Conservation (phyloP, 176 grass and related monocot species). For the Musa itinerans region DNA sequence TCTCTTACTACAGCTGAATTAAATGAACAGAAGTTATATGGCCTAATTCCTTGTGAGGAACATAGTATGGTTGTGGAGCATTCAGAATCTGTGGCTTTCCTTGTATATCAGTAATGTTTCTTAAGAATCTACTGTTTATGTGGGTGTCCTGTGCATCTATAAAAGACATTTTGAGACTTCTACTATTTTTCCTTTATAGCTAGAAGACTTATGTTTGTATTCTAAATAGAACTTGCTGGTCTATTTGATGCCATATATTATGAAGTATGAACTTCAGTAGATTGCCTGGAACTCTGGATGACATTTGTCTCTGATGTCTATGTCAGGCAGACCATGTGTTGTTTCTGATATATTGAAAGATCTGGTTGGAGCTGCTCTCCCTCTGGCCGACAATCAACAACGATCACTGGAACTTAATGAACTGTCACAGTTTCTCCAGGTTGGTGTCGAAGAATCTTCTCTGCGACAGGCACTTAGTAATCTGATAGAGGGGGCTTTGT, state of each 20-base stretch:
- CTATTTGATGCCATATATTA: not conserved
- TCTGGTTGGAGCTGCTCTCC: conserved; percentile 51
- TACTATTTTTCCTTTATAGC: not conserved
- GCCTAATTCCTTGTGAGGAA: too few species aligned
- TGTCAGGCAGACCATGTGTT: conserved; percentile 71
- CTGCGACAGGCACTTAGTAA: conserved; percentile 69
- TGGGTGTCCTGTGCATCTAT: not conserved
- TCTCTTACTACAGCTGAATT: too few species aligned
- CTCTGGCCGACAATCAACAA: conserved; percentile 51
- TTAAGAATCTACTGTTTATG: not conserved
- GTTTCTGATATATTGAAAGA: conserved; percentile 51
- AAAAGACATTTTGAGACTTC: not conserved
- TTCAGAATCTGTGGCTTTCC: too few species aligned
- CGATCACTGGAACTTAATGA: conserved; percentile 41
- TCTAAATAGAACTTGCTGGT: not conserved
- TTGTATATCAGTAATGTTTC: too few species aligned
- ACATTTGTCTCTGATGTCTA: conserved; percentile 18
- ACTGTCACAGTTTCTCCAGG: conserved; percentile 32
- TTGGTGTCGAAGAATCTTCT: conserved; percentile 62
- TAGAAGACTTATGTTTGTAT: not conserved
- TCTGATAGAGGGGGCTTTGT: conserved; percentile 68
- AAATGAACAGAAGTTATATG: too few species aligned
- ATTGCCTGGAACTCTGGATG: not conserved
- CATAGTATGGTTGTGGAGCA: too few species aligned
- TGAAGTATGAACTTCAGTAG: not conserved